Evolutionary conservation across 78 protist species (phyloP).

Genomic region (Bodo saltans): DNA sequence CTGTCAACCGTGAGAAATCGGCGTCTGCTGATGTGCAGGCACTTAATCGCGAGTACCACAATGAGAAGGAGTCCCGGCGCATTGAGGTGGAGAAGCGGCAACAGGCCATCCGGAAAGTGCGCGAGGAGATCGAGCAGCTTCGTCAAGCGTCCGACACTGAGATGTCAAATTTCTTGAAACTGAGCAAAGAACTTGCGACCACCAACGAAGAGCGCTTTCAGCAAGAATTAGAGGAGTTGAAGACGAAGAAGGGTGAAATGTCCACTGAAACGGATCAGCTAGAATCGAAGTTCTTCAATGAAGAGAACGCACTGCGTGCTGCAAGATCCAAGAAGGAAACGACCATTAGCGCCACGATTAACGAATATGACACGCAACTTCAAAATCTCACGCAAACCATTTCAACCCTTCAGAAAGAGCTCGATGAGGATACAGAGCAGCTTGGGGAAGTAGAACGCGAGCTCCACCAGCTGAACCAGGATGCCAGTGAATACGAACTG

Average conservation of each 20-base stretch:
- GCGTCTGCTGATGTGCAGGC: conserved; percentile 33
- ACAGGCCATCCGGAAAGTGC: conserved; percentile 6
- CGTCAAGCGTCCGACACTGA: not conserved
- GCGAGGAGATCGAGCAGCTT: not conserved
- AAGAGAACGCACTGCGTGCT: not conserved
- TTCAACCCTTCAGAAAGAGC: not conserved
- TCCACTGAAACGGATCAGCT: not conserved
- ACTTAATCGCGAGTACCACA: conserved; percentile 10
- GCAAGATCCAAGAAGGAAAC: not conserved
- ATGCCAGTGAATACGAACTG: not conserved
- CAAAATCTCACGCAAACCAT: not conserved
- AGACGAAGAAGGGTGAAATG: not conserved
- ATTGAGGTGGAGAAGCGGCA: conserved; percentile 8
- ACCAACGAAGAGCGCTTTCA: not conserved
- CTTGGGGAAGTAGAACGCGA: conserved; percentile 18
- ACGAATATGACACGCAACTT: conserved; percentile 12
- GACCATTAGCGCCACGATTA: not conserved
- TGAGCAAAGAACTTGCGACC: not conserved
- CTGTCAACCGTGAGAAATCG: conserved; percentile 2
- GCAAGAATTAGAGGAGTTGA: conserved; percentile 4
- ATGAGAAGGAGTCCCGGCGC: not conserved
- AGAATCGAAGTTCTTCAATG: not conserved
- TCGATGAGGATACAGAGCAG: not conserved
- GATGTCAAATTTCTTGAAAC: not conserved
- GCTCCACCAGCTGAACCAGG: not conserved